Conservation (phyloP, 2,329 filamentous ascomycete genomes). For the Fusarium pseudograminearum region DNA sequence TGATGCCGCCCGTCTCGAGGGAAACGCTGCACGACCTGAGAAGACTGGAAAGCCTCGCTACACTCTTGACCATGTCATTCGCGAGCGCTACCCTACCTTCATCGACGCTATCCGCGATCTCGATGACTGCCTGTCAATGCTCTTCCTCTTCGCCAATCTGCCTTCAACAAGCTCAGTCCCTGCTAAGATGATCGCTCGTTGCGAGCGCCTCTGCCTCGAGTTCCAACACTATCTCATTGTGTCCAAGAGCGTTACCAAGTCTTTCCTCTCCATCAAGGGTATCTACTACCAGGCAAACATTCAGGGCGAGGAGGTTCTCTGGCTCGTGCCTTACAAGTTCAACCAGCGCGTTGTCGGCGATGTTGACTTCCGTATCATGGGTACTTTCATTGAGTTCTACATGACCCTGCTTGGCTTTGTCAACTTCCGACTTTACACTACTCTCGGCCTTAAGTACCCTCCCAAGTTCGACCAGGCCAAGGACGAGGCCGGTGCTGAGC, state of each 20-base stretch:
- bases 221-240: constrained; percentile 98
- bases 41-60: constrained; percentile 91
- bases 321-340: constrained; percentile 98
- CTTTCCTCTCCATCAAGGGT: constrained; percentile 97
- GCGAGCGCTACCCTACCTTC: constrained; percentile 98
- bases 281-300: constrained; percentile 99
- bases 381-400: constrained; percentile 98
- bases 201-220: constrained; percentile 91
- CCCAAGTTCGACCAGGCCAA: constrained; percentile 90
- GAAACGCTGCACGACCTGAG: constrained; percentile 87
- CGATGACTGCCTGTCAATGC: constrained; percentile 95
- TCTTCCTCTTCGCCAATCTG: constrained; percentile 97
- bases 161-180: constrained; percentile 91
- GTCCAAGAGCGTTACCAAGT: constrained; percentile 91
- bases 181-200: constrained; percentile 94
- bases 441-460: constrained; percentile 91
- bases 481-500: constrained; percentile 89
- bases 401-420: constrained; percentile 95
- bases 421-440: constrained; percentile 94
- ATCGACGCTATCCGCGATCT: constrained; percentile 93
- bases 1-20: constrained; percentile 88
- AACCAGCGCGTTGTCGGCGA: constrained; percentile 94
- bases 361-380: constrained; percentile 99
- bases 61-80: constrained; percentile 95
- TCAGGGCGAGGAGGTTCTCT: constrained; percentile 95